Evolutionary conservation across 495 filamentous ascomycete genomes (phyloP).

Genomic region (Lasiosphaeria hispida): DNA sequence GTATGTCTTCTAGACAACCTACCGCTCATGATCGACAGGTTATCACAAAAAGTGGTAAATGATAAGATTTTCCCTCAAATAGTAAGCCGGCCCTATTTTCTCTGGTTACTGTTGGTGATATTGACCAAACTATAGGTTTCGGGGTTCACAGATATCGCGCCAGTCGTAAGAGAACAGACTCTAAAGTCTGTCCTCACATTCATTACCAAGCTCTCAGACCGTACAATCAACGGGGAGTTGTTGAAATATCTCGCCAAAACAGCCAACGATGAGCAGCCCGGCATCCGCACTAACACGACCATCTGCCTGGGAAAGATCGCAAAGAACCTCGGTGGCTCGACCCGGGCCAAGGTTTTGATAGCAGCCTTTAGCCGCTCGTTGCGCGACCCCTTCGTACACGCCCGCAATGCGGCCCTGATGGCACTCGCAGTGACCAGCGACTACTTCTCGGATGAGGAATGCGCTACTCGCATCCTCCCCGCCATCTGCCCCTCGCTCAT

Average conservation of each 20-base stretch:
- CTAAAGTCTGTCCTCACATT: slow-evolving; percentile 87
- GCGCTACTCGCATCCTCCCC: slow-evolving; percentile 77
- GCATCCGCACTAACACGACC: slow-evolving; percentile 95
- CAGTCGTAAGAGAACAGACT: slow-evolving; percentile 90
- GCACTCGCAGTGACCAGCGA: slow-evolving; percentile 82
- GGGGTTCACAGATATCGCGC: slow-evolving; percentile 87
- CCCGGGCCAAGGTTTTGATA: slow-evolving; percentile 82
- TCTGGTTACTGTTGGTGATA: background rate
- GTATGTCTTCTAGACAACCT: slow-evolving; percentile 90
- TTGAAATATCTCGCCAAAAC: slow-evolving; percentile 91
- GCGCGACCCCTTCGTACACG: slow-evolving; percentile 91
- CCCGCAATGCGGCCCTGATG: slow-evolving; percentile 81
- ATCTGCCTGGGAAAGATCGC: slow-evolving; percentile 96
- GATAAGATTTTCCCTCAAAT: slow-evolving; percentile 96
- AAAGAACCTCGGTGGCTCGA: slow-evolving; percentile 74
- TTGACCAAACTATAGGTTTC: slow-evolving; percentile 53
- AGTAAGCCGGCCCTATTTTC: slow-evolving; percentile 40
- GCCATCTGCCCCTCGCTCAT: slow-evolving; percentile 73
- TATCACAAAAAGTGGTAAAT: slow-evolving; percentile 87
- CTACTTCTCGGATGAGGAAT: slow-evolving; percentile 86
- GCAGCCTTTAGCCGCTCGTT: slow-evolving; percentile 88
- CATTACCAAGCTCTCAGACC: slow-evolving; percentile 84
- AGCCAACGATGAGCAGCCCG: slow-evolving; percentile 95
- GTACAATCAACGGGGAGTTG: slow-evolving; percentile 89
- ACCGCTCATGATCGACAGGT: slow-evolving; percentile 84